Conservation (phyloP, 1,284 basidiomycete species). For the Malassezia obtusa region DNA sequence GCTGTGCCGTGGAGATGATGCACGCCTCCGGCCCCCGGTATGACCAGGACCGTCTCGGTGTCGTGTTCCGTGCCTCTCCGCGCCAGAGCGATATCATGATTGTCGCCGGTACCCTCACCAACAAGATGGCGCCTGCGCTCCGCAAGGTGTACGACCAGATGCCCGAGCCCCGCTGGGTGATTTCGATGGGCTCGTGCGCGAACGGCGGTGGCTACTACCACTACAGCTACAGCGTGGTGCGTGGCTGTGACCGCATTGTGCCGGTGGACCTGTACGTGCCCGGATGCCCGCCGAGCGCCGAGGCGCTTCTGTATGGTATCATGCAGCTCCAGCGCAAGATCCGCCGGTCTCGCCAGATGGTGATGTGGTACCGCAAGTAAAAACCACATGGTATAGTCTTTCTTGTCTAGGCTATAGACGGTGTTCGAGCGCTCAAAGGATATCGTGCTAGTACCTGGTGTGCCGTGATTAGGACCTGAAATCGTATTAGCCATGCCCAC, state of each 20-base stretch:
- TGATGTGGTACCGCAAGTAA: conserved; percentile 64
- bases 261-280: conserved; percentile 81
- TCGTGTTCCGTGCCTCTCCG: conserved; percentile 96
- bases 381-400: not conserved
- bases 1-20: conserved; percentile 84
- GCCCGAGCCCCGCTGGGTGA: conserved; percentile 64
- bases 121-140: conserved; percentile 87
- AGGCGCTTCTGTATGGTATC: conserved; percentile 62
- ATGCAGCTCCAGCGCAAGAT: conserved; percentile 95
- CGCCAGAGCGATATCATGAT: conserved; percentile 99
- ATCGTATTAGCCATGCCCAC: not conserved
- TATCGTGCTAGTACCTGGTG: conserved; percentile 1
- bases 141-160: conserved; percentile 45
- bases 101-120: conserved; percentile 94
- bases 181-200: conserved; percentile 98
- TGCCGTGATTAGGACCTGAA: conserved; percentile 9
- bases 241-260: conserved; percentile 98
- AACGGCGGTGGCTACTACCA: conserved; percentile 93
- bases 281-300: conserved; percentile 77
- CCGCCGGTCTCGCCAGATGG: conserved; percentile 75
- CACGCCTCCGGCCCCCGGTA: conserved; percentile 98
- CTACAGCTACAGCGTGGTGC: conserved; percentile 95
- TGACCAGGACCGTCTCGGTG: conserved; percentile 93
- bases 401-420: not conserved
- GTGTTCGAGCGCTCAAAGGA: not conserved